Evolutionary conservation across 2,329 filamentous ascomycete species (phyloP).

Genomic region (Colletotrichum sp.): DNA sequence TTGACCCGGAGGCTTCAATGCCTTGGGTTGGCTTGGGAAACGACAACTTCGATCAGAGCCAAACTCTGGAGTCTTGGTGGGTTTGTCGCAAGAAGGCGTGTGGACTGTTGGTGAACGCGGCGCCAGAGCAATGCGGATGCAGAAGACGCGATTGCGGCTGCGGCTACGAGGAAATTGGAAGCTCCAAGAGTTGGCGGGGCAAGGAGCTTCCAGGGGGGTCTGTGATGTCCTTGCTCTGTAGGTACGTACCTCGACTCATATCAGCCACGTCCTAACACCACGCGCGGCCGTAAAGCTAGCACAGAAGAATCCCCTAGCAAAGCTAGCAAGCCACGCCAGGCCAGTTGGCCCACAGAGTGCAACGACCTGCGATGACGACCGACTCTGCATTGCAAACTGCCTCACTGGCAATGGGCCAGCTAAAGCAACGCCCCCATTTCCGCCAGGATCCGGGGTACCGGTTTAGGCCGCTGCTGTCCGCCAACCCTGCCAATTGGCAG

Average conservation of each 20-base stretch:
- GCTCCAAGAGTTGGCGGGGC: not conserved
- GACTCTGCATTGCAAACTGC: not conserved
- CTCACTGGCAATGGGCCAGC: not conserved
- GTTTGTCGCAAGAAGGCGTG: not conserved
- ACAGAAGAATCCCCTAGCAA: not conserved
- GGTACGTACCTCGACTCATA: not conserved
- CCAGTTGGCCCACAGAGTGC: not conserved
- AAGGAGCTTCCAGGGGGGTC: not conserved
- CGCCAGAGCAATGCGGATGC: not conserved
- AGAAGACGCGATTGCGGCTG: not conserved
- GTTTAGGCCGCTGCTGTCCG: slow-evolving; percentile 12
- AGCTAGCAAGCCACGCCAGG: not conserved
- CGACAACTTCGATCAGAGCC: not conserved
- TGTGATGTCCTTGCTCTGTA: not conserved
- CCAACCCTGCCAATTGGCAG: slow-evolving; percentile 7
- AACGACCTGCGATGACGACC: not conserved
- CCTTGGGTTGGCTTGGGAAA: not conserved
- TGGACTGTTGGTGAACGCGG: not conserved
- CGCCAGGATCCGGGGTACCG: slow-evolving; percentile 13
- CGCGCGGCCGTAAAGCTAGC: not conserved
- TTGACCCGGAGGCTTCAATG: not conserved
- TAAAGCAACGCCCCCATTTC: not conserved
- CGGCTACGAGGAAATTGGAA: not conserved
- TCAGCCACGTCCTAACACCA: not conserved
- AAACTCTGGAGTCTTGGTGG: not conserved